Evolutionary conservation across 2,329 filamentous ascomycete species (phyloP), one percentile per base, ranked within the genome.

Genomic region (Hypoxylon sp.): DNA sequence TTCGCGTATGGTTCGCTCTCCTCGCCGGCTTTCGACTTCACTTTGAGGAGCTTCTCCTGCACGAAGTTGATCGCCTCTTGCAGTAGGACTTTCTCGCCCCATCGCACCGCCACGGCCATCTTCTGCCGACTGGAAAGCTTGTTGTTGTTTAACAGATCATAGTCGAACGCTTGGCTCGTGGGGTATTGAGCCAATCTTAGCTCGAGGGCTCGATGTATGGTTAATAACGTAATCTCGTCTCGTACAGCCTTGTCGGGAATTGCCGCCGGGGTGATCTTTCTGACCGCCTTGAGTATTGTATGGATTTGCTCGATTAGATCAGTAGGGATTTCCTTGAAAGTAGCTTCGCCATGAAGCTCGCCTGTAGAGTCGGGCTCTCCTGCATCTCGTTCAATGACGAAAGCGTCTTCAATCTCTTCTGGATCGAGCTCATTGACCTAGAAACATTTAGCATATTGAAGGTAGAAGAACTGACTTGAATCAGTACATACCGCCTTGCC

Each of bases 71-170:
- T 81, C 1, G 88, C 82, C 72, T 88, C 83, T 59, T 82, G 78
- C 23, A 94, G 74, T 5, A 94, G 81, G 70, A 84, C 83, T 76
- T 93, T 93, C 78, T 95, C 92, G 12, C 91, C 92, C 2, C 89
- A 78, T 63, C 92, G 85, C 34, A 94, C 90, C 53, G 86, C 80
- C 21, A 89, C 73, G 0, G 91, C 91, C 88, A 91, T 91, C 45
- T 78, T 81, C 12, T 77, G 76, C 52, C 84, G 79, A 29, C 79
- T 71, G 2, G 67, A 67, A 5, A 82, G 61, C 12, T 69, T 69
- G 4, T 71, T 64, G 1, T 61, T 61, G 9, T 73, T 63, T 19
- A 84, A 73, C 0, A 83, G 68, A n/a, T 73, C 61, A 52, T 79
- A 73, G 55, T 85, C 83, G 39, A 83, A 76, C 0, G 73, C 72